phyloP scores from a whole-genome alignment of 306 rosid species.

The Lablab purpureus region DNA sequence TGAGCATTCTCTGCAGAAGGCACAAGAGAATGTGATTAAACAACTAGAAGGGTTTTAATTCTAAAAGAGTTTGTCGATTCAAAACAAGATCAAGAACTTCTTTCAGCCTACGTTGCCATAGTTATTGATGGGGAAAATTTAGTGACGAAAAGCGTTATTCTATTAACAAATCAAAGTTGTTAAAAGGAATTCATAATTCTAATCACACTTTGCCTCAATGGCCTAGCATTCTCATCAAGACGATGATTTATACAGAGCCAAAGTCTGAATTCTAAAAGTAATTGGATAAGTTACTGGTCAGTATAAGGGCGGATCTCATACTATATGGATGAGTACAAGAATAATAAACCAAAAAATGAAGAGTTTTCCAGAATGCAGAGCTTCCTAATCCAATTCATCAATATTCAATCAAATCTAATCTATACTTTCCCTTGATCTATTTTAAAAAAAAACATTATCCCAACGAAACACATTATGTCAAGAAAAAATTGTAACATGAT shows the following conservation, averaged over 20 bases:
- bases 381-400: conserved; percentile 1
- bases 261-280: not conserved
- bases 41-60: conserved; percentile 6
- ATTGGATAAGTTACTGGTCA: not conserved
- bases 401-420: conserved; percentile 12
- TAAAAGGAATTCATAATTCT: not conserved
- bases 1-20: conserved; percentile 86
- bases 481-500: conserved; percentile 29
- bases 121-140: not conserved
- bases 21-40: conserved; percentile 34
- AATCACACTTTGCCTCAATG: not conserved
- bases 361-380: conserved; percentile 14
- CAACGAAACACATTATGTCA: conserved; percentile 17
- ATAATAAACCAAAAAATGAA: conserved; percentile 7
- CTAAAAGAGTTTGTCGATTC: not conserved
- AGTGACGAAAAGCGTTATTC: not conserved
- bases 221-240: not conserved
- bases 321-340: not conserved
- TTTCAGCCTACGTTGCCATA: conserved; percentile 20
- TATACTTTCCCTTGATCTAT: not conserved
- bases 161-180: not conserved
- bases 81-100: conserved; percentile 1
- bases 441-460: not conserved
- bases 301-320: not conserved
- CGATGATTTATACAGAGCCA: not conserved